These are phyloP conservation scores for Jacaranda mimosifolia DNA, from an alignment of 257 asterid species.

Conservation along the genomic window DNA sequence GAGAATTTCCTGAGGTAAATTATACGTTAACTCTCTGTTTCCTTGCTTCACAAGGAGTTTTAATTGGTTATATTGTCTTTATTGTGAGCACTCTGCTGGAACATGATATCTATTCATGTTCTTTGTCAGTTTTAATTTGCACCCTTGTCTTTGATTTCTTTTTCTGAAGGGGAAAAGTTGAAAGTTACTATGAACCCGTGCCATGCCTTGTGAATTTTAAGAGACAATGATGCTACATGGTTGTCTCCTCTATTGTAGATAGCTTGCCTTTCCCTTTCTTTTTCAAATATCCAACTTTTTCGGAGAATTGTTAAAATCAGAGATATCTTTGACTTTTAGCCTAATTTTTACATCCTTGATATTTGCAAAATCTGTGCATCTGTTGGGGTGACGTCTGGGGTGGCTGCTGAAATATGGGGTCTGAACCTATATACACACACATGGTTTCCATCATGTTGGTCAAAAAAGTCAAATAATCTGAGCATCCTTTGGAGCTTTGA, in stretches of 20 bases:
- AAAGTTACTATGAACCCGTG: background rate
- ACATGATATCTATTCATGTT: too few species aligned
- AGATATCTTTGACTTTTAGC: background rate
- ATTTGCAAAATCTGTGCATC: background rate
- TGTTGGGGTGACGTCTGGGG: too few species aligned
- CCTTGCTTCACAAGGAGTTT: slow-evolving; percentile 21
- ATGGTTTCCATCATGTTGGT: background rate
- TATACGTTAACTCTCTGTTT: background rate
- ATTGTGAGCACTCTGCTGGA: too few species aligned
- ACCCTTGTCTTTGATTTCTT: too few species aligned
- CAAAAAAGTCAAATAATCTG: background rate
- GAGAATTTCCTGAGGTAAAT: slow-evolving; percentile 80
- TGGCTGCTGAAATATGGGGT: background rate
- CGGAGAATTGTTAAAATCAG: background rate
- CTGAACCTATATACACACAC: background rate
- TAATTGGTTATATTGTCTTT: too few species aligned
- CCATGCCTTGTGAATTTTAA: background rate
- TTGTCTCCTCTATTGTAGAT: background rate
- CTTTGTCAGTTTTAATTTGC: too few species aligned
- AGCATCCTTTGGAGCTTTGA: background rate
- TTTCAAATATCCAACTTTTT: too few species aligned
- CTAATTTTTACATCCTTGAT: background rate
- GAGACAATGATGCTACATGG: background rate
- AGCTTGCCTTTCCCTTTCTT: background rate
- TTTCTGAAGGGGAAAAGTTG: background rate